Conservation (phyloP, 345 rosid species). For the Citrus australasica region DNA sequence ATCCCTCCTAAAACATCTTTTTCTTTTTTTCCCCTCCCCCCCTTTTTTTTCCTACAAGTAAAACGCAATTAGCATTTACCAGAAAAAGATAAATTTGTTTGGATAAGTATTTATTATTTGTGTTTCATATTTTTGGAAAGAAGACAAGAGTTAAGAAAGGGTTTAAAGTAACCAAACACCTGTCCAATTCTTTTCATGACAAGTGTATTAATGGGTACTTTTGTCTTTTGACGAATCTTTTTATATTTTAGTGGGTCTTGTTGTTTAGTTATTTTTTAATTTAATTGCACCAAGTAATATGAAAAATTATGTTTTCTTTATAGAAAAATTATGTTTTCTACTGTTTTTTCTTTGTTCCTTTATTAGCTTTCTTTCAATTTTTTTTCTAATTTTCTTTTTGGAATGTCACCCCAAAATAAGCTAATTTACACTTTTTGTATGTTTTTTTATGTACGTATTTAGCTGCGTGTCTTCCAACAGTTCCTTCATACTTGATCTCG, state of each 20-base stretch:
- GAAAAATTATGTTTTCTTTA: neutral
- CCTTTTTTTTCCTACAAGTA: neutral
- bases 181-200: conserved; percentile 30
- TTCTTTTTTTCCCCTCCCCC: neutral
- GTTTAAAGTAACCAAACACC: conserved; percentile 24
- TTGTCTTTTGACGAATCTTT: conserved; percentile 16
- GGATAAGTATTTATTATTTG: neutral
- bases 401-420: conserved; percentile 16
- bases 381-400: neutral
- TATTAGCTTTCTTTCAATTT: neutral
- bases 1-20: conserved; percentile 18
- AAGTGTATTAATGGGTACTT: conserved; percentile 31
- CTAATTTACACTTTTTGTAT: neutral
- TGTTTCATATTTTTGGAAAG: neutral
- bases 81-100: neutral
- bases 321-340: neutral
- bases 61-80: neutral
- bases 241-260: neutral
- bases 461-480: neutral
- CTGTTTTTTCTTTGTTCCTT: neutral
- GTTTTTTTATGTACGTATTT: neutral
- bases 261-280: neutral
- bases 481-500: conserved; percentile 10
- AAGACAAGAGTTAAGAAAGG: neutral
- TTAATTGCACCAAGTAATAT: neutral